Conservation (phyloP, 805 yeast genomes). For the Metschnikowia picachoensis region DNA sequence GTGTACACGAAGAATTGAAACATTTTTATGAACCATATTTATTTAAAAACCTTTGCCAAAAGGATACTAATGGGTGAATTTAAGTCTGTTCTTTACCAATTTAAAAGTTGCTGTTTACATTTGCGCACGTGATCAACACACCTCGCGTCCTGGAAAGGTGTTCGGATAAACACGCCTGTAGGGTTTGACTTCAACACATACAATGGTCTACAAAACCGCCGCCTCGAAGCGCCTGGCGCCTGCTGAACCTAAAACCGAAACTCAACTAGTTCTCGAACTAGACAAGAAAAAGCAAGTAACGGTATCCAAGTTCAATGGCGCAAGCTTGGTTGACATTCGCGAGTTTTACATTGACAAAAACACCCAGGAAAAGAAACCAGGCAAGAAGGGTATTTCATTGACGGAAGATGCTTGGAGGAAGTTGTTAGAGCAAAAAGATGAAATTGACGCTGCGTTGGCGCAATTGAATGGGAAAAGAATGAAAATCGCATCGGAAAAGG, state of each 20-base stretch:
- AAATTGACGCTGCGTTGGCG: constrained; percentile 49
- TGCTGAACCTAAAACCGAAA: constrained; percentile 10
- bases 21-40: no score
- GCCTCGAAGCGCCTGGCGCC: constrained; percentile 1
- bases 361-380: constrained; percentile 69
- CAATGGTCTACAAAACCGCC: constrained; percentile 1
- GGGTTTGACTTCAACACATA: background rate
- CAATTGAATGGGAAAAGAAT: constrained; percentile 26
- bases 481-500: background rate
- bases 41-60: no score
- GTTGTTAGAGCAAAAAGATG: constrained; percentile 43
- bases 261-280: constrained; percentile 13
- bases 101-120: no score
- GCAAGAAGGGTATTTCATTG: constrained; percentile 69
- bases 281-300: constrained; percentile 58
- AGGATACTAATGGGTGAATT: no score
- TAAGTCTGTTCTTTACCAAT: no score
- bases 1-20: no score
- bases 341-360: constrained; percentile 61
- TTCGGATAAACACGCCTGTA: no score
- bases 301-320: constrained; percentile 66
- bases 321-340: constrained; percentile 72
- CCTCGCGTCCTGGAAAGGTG: no score
- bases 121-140: no score
- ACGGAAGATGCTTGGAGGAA: constrained; percentile 53